A percentile compares a stretch with the other conserved stretches of the same genome.
These are phyloP conservation scores for Castanea sativa DNA, from an alignment of 306 rosid species.

Conservation along the genomic window DNA sequence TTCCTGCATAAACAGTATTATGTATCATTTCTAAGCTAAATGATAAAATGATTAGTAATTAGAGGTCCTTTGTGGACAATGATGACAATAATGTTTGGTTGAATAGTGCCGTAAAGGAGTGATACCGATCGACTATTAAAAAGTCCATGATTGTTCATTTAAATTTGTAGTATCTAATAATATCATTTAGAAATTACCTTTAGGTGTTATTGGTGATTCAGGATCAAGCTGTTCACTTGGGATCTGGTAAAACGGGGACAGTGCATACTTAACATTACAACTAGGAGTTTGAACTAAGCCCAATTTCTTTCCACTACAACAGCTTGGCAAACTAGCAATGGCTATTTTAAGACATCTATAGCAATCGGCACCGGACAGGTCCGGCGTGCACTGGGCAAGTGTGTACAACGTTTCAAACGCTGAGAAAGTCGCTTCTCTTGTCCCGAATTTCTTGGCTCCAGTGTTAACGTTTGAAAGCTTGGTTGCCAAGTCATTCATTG, in stretches of 20 bases:
- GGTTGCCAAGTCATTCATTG: not conserved
- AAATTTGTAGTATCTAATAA: too few species aligned
- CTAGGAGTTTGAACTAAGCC: not conserved
- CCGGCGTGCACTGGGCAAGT: slow-evolving; percentile 2
- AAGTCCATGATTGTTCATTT: too few species aligned
- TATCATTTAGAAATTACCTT: not conserved
- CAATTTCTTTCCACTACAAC: not conserved
- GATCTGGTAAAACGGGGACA: not conserved
- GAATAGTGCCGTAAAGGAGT: not conserved
- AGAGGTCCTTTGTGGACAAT: not conserved
- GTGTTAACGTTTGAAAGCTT: not conserved
- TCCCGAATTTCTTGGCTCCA: not conserved
- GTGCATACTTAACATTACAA: not conserved
- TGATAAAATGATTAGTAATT: not conserved
- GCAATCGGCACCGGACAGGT: not conserved
- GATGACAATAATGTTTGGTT: not conserved
- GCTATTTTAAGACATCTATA: not conserved
- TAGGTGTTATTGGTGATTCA: not conserved
- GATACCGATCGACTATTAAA: too few species aligned
- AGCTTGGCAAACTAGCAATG: not conserved
- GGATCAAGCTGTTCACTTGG: not conserved
- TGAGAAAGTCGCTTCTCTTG: not conserved
- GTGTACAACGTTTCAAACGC: not conserved
- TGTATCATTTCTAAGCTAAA: not conserved
- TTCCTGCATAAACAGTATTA: not conserved